phyloP scores from a whole-genome alignment of 345 rosid species.

The Rhodamnia rubescens region DNA sequence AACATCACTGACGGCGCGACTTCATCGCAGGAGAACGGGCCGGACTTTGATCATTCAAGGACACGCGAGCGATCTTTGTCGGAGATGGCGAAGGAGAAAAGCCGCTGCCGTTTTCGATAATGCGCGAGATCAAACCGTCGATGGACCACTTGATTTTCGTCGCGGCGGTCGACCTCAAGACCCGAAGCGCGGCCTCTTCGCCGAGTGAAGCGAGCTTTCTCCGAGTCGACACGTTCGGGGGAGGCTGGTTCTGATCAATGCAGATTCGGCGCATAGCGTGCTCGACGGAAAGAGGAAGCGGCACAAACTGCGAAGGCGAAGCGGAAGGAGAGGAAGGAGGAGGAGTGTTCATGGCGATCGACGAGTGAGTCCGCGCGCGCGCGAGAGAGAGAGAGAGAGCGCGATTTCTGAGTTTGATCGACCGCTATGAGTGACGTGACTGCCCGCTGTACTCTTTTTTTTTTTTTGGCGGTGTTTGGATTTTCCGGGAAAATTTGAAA shows the following conservation, averaged over 20 bases:
- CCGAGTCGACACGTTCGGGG: constrained; percentile 10
- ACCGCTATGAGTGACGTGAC: neutral
- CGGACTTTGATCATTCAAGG: neutral
- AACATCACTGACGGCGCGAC: neutral
- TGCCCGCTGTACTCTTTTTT: neutral
- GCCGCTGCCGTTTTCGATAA: neutral
- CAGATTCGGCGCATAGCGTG: constrained; percentile 22
- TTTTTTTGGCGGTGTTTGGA: neutral
- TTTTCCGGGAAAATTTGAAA: neutral
- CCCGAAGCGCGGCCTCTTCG: constrained; percentile 21
- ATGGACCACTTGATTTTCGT: neutral
- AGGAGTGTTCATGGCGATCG: neutral
- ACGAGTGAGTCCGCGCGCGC: neutral
- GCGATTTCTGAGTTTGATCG: neutral
- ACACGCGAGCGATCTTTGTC: neutral
- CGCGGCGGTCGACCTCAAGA: constrained; percentile 5
- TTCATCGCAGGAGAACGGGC: neutral
- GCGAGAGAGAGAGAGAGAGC: neutral
- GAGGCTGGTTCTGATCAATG: constrained; percentile 10
- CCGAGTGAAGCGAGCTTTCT: constrained; percentile 13
- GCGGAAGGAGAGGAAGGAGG: neutral
- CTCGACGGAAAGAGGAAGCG: constrained; percentile 28
- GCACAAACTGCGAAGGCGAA: neutral
- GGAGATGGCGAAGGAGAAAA: neutral
- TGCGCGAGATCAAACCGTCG: neutral